phyloP scores from a whole-genome alignment of 306 rosid genomes.

The Nissolia schottii region DNA sequence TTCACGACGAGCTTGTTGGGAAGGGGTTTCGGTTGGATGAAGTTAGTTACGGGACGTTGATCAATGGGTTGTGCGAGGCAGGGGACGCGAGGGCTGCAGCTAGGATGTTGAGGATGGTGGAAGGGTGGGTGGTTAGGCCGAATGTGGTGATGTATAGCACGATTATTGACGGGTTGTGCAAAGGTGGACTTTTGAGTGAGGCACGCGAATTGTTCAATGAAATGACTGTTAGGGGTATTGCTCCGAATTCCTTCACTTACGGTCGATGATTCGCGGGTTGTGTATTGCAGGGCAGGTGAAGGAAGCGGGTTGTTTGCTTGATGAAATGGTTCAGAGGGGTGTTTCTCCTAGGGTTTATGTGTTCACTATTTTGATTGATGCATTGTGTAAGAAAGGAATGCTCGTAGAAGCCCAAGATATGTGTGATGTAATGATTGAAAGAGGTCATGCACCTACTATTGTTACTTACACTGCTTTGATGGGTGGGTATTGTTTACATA shows the following conservation, averaged over 20 bases:
- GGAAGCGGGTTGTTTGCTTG: conserved; percentile 7
- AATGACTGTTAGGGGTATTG: conserved; percentile 17
- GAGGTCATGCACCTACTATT: conserved; percentile 11
- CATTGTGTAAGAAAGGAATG: conserved; percentile 14
- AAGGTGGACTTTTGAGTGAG: conserved; percentile 6
- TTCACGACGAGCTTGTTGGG: conserved; percentile 3
- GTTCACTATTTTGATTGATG: conserved; percentile 13
- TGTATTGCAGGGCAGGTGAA: not conserved
- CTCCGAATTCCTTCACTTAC: conserved; percentile 13
- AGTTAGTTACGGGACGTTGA: conserved; percentile 17
- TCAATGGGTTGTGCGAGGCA: conserved; percentile 2
- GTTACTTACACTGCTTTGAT: conserved; percentile 25
- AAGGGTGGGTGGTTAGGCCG: not conserved
- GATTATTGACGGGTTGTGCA: conserved; percentile 18
- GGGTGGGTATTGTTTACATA: conserved; percentile 20
- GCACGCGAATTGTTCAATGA: not conserved
- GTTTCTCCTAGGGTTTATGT: not conserved
- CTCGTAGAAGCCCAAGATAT: not conserved
- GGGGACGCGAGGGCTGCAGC: not conserved
- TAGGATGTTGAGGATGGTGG: not conserved
- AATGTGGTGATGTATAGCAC: conserved; percentile 26
- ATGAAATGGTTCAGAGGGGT: not conserved
- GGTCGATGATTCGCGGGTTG: conserved; percentile 5
- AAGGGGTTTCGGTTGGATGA: conserved; percentile 15
- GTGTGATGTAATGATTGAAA: conserved; percentile 12